Evolutionary conservation across 2,329 filamentous ascomycete genomes (phyloP), one percentile per base, ranked within the genome.

Genomic region (Epichloe hybrida): DNA sequence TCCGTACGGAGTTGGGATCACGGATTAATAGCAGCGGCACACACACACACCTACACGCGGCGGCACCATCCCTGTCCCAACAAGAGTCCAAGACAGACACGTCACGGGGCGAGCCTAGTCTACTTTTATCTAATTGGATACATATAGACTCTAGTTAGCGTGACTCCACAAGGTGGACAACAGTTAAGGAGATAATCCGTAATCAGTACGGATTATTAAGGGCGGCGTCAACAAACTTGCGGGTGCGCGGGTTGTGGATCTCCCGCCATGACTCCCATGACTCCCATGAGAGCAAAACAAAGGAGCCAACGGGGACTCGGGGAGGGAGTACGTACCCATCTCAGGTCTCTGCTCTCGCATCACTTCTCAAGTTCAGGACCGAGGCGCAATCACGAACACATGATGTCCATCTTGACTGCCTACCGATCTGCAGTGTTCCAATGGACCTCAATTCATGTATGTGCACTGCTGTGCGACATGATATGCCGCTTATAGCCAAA

Each of bases 221-320:
- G 23, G 23, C 5, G 23, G 23, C 23, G 23, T 23, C 23, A 23
- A 23, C 23, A n/a, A n/a, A 17, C 17, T 27, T 7, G 6, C 23
- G 23, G 23, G 23, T 27, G 23, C 23, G 34, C 50, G 46, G 50
- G 46, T 46, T 52, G 50, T 52, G 50, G 50, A 41, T 36, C 46
- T 35, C 41, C 49, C 23, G 46, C 46, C 35, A 31, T 27, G 23
- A 27, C 1, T 21, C 3, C 20, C 23, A 7, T 6, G 17, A 17
- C 23, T 6, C 6, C 7, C 3, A 21, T 21, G 20, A 21, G 27
- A 8, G n/a, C n/a, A n/a, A 31, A 31, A 21, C 8, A 37, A 36
- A 39, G 46, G 40, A 44, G 46, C 46, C 36, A 40, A 48, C 40
- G 40, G 45, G 45, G 45, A 45, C n/a, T n/a, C n/a, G n/a, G 17